A percentile compares a stretch with the other conserved stretches of the same genome.
Conservation (phyloP, 139 green algal species). For the Zygnema cylindricum region DNA sequence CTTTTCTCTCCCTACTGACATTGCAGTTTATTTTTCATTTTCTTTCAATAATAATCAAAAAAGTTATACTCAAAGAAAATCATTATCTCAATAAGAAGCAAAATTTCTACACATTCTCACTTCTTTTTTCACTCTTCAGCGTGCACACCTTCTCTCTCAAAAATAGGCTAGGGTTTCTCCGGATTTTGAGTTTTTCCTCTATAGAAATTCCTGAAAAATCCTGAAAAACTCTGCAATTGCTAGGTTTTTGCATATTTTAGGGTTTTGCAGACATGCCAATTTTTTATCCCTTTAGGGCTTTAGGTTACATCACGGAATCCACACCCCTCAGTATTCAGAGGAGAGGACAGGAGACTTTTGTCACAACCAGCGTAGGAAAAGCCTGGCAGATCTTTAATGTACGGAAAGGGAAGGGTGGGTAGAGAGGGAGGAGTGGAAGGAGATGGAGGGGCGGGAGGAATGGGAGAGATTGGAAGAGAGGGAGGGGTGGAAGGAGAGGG, state of each 20-base stretch:
- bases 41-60: too few species aligned
- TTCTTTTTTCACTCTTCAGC: too few species aligned
- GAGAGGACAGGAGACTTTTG: constrained; percentile 79
- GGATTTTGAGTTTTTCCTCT: too few species aligned
- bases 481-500: neutral
- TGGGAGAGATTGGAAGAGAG: neutral
- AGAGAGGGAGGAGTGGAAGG: neutral
- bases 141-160: too few species aligned
- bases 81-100: too few species aligned
- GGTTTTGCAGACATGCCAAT: constrained; percentile 65
- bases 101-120: too few species aligned
- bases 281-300: constrained; percentile 84
- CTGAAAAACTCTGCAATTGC: too few species aligned
- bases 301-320: constrained; percentile 90
- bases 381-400: constrained; percentile 92
- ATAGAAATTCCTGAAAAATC: too few species aligned
- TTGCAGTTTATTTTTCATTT: too few species aligned
- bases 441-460: neutral
- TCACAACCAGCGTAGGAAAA: constrained; percentile 88
- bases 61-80: too few species aligned
- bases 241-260: neutral
- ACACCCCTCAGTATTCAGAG: constrained; percentile 83
- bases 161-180: too few species aligned
- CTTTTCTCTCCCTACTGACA: too few species aligned
- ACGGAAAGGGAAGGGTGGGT: neutral